phyloP scores from a whole-genome alignment of 2,329 filamentous ascomycete species.

The Diaporthe longicolla region DNA sequence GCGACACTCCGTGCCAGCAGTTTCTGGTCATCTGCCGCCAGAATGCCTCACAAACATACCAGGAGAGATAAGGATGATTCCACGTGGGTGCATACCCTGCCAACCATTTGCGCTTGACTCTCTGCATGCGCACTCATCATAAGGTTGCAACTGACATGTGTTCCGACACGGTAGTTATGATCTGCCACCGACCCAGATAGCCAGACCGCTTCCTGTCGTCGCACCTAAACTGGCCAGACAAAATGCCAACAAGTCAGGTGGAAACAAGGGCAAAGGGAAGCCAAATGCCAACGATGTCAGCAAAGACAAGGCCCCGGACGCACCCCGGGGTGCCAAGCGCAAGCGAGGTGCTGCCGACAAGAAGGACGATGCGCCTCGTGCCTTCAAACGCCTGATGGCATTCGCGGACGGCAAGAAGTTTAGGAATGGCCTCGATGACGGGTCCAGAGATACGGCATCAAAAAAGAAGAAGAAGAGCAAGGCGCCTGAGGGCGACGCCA shows the following conservation, averaged over 20 bases:
- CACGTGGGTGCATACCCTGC: slow-evolving; percentile 57
- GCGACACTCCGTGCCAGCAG: background rate
- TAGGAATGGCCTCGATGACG: slow-evolving; percentile 79
- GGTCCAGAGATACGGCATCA: slow-evolving; percentile 52
- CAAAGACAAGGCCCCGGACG: slow-evolving; percentile 47
- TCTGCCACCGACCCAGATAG: slow-evolving; percentile 63
- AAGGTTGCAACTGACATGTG: slow-evolving; percentile 21
- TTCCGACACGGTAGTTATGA: slow-evolving; percentile 58
- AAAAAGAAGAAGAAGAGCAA: slow-evolving; percentile 50
- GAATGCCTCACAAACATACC: slow-evolving; percentile 92
- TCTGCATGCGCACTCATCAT: background rate
- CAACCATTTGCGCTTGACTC: slow-evolving; percentile 30
- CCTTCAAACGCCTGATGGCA: slow-evolving; percentile 89
- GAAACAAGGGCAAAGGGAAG: slow-evolving; percentile 53
- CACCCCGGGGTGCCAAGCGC: slow-evolving; percentile 62
- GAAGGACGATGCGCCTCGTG: slow-evolving; percentile 87
- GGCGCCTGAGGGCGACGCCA: slow-evolving; percentile 41
- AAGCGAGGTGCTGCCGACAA: slow-evolving; percentile 58
- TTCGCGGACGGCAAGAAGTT: slow-evolving; percentile 73
- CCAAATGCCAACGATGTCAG: slow-evolving; percentile 48
- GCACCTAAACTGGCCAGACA: slow-evolving; percentile 46
- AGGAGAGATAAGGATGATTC: slow-evolving; percentile 70
- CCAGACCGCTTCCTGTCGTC: slow-evolving; percentile 65
- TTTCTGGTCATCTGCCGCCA: slow-evolving; percentile 41
- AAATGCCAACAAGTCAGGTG: slow-evolving; percentile 11